Evolutionary conservation across 257 asterid genomes (phyloP).

Genomic region (Capsicum rhomboideum): DNA sequence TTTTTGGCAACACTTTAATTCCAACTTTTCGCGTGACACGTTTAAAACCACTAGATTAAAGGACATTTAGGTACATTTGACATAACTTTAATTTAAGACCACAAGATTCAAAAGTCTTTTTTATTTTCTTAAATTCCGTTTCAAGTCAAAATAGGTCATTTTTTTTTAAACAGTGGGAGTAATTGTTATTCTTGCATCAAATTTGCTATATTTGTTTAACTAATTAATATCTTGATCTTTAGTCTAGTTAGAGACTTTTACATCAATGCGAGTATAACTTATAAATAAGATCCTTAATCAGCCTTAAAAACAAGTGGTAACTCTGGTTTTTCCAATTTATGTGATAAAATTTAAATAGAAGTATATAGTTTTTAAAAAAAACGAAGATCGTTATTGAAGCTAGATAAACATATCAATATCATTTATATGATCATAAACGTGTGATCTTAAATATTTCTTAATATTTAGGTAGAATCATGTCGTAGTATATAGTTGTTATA

Average conservation of each 20-base stretch:
- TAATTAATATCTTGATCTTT: not conserved
- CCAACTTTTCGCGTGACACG: too few species aligned
- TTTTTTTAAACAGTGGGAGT: too few species aligned
- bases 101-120: too few species aligned
- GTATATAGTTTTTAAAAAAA: not conserved
- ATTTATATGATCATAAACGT: not conserved
- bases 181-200: too few species aligned
- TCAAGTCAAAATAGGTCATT: too few species aligned
- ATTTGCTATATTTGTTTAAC: not conserved
- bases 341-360: not conserved
- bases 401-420: not conserved
- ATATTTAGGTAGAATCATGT: not conserved
- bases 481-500: not conserved
- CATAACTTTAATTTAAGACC: too few species aligned
- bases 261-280: not conserved
- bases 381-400: not conserved
- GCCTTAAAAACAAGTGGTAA: not conserved
- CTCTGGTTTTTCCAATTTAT: not conserved
- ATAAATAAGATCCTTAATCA: not conserved
- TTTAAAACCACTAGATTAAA: too few species aligned
- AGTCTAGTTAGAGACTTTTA: not conserved
- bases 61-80: too few species aligned
- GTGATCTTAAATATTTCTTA: not conserved
- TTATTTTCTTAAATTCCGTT: too few species aligned
- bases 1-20: too few species aligned